Conservation (phyloP, 352 stramenopile species). For the Globisporangium uncinulatum region DNA sequence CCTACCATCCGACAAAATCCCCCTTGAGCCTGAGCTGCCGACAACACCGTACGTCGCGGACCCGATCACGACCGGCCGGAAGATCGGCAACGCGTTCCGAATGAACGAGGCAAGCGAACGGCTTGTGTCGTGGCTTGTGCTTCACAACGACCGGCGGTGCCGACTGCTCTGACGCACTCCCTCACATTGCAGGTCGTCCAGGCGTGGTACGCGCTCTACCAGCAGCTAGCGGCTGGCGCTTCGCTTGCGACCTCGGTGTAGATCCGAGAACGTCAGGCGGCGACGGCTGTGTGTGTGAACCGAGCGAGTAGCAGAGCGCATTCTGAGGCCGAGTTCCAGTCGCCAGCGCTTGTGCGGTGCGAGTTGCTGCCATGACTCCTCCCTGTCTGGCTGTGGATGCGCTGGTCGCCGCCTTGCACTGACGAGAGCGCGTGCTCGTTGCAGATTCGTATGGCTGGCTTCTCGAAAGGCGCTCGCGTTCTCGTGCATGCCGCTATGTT, state of each 20-base stretch:
- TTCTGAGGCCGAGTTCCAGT: too few relatives aligned
- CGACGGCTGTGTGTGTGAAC: too few relatives aligned
- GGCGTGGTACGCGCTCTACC: conserved; percentile 30
- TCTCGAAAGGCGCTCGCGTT: background rate
- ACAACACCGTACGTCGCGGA: conserved; percentile 68
- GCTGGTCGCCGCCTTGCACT: too few relatives aligned
- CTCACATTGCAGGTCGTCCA: conserved; percentile 23
- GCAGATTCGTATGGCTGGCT: background rate
- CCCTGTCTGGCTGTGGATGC: too few relatives aligned
- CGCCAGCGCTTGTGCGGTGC: too few relatives aligned
- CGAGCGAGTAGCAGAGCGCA: background rate
- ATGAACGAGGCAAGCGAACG: conserved; percentile 58
- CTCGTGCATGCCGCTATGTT: background rate
- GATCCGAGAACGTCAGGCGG: too few relatives aligned
- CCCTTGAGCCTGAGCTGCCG: conserved; percentile 24
- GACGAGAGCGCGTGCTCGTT: background rate
- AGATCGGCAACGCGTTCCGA: conserved; percentile 77
- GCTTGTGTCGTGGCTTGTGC: background rate
- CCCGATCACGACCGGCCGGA: conserved; percentile 58
- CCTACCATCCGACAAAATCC: conserved; percentile 42
- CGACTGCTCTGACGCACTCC: background rate
- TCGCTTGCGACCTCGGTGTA: conserved; percentile 14
- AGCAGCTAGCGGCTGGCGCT: conserved; percentile 22
- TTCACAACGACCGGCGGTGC: background rate
- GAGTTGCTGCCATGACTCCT: too few relatives aligned